phyloP scores from a whole-genome alignment of 2,329 filamentous ascomycete genomes.

The Claviceps paspali region DNA sequence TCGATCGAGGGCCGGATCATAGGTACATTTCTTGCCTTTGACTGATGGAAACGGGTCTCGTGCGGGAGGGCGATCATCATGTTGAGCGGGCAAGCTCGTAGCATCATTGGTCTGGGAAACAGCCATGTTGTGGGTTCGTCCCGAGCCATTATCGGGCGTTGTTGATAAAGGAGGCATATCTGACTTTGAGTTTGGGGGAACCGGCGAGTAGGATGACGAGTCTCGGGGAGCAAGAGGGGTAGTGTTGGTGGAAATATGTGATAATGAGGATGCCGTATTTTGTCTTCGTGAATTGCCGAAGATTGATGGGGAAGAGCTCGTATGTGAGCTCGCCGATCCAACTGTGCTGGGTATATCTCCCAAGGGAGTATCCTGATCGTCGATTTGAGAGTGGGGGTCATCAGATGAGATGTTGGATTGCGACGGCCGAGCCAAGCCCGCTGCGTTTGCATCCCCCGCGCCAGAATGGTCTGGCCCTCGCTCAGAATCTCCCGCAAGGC shows the following conservation, averaged over 20 bases:
- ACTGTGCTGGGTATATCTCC: conserved; percentile 56
- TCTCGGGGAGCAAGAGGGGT: conserved; percentile 20
- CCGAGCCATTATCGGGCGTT: conserved; percentile 24
- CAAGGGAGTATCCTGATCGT: conserved; percentile 43
- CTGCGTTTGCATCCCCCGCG: conserved; percentile 12
- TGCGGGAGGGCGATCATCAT: conserved; percentile 32
- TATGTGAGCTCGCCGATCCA: conserved; percentile 57
- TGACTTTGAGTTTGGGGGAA: conserved; percentile 34
- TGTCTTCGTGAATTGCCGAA: conserved; percentile 40
- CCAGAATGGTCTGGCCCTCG: conserved; percentile 11
- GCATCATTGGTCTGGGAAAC: conserved; percentile 16
- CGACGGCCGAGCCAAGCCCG: conserved; percentile 10
- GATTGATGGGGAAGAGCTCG: conserved; percentile 55
- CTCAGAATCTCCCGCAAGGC: conserved; percentile 11
- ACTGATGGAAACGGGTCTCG: conserved; percentile 39
- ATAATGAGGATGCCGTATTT: conserved; percentile 25
- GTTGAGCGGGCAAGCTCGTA: conserved; percentile 19
- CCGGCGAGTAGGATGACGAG: conserved; percentile 34
- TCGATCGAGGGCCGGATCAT: conserved; percentile 44
- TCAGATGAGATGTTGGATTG: conserved; percentile 13
- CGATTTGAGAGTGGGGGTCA: conserved; percentile 18
- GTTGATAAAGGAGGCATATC: conserved; percentile 38
- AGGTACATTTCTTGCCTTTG: conserved; percentile 42
- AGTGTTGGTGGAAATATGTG: conserved; percentile 24
- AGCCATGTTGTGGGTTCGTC: conserved; percentile 10